Conservation (phyloP, 169 alveolate species). For the Cryptosporidium ubiquitum region DNA sequence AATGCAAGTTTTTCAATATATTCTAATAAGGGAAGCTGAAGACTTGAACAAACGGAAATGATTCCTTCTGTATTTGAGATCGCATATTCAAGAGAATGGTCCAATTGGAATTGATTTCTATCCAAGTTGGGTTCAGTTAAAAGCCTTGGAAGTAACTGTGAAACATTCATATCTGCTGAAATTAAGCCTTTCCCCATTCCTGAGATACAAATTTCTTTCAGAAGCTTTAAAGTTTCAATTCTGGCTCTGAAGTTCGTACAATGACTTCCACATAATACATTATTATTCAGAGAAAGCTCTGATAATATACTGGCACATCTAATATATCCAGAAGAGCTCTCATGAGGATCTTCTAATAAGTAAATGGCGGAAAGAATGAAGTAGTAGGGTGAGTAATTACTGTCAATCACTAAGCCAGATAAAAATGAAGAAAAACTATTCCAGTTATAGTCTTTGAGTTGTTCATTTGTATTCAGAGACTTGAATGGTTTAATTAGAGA, state of each 20-base stretch:
- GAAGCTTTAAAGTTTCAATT: constrained; percentile 3
- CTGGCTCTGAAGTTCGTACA: constrained; percentile 10
- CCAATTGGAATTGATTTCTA: constrained; percentile 9
- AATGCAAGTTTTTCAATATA: constrained; percentile 7
- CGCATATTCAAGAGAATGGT: constrained; percentile 19
- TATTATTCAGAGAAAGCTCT: constrained; percentile 9
- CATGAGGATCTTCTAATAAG: background rate
- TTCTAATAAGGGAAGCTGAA: constrained; percentile 30
- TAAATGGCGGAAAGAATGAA: background rate
- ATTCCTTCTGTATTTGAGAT: constrained; percentile 25
- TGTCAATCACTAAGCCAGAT: background rate
- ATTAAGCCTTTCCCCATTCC: background rate
- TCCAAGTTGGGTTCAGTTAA: constrained; percentile 5
- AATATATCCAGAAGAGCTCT: background rate
- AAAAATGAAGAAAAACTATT: background rate
- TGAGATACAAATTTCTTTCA: background rate
- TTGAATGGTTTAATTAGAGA: background rate
- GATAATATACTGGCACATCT: constrained; percentile 10
- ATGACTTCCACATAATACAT: constrained; percentile 11
- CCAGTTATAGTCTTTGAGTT: background rate
- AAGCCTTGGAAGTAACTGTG: constrained; percentile 13
- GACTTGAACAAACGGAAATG: background rate
- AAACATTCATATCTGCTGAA: constrained; percentile 13
- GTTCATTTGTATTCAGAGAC: background rate
- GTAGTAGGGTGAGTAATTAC: constrained; percentile 46